Percentiles rank a stretch among this genome's conserved stretches.
These are phyloP conservation scores for Ilyonectria robusta DNA, from an alignment of 2,329 filamentous ascomycete species.

Conservation along the genomic window DNA sequence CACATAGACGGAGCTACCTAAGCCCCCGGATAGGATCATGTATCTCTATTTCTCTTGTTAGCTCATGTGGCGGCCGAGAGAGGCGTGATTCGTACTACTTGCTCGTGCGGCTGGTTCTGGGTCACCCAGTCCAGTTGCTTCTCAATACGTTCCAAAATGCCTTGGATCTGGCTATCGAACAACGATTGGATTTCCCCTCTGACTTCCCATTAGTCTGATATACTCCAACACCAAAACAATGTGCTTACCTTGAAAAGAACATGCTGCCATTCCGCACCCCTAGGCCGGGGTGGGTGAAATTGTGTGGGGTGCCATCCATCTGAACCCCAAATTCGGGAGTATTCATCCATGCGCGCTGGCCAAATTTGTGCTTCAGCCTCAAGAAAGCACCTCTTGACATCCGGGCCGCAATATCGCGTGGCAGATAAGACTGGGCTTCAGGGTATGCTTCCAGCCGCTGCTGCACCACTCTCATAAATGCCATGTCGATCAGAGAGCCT, in stretches of 20 bases:
- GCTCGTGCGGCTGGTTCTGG: slow-evolving; percentile 47
- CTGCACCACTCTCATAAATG: slow-evolving; percentile 57
- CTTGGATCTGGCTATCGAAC: slow-evolving; percentile 52
- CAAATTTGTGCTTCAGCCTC: slow-evolving; percentile 59
- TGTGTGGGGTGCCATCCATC: slow-evolving; percentile 59
- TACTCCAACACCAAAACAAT: neutral
- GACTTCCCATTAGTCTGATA: neutral
- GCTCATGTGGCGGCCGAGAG: too few relatives aligned
- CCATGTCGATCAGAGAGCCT: slow-evolving; percentile 61
- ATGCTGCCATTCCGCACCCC: slow-evolving; percentile 58
- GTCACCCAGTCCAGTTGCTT: slow-evolving; percentile 59
- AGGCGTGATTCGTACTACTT: slow-evolving; percentile 50
- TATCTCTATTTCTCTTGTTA: slow-evolving; percentile 49
- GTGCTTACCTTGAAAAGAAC: slow-evolving; percentile 48
- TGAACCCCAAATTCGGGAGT: slow-evolving; percentile 55
- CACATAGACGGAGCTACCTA: slow-evolving; percentile 62
- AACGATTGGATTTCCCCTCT: slow-evolving; percentile 60
- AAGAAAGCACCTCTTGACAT: slow-evolving; percentile 58
- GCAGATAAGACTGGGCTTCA: slow-evolving; percentile 56
- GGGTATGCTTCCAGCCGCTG: slow-evolving; percentile 54
- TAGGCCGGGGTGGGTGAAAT: slow-evolving; percentile 55
- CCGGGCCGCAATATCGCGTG: slow-evolving; percentile 53
- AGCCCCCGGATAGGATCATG: slow-evolving; percentile 60
- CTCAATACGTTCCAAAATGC: slow-evolving; percentile 54
- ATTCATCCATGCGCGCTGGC: slow-evolving; percentile 58